A percentile compares a stretch with the other conserved stretches of the same genome.
phyloP scores from a whole-genome alignment of 2,329 filamentous ascomycete genomes.

The Trematosphaeria pertusa region DNA sequence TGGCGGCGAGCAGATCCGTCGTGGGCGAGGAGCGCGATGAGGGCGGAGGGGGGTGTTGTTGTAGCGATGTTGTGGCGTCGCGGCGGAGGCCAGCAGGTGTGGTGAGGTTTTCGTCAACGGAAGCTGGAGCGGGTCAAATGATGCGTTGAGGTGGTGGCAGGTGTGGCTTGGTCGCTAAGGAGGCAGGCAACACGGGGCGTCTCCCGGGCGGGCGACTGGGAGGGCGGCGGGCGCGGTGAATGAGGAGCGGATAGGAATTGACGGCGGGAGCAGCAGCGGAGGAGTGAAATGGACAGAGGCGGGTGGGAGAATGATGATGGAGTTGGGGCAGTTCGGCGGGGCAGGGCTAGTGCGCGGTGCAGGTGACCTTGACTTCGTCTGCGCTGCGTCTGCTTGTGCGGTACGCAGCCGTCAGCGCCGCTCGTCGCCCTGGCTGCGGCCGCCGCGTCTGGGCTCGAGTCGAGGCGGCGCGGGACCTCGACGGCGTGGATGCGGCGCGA shows the following conservation, averaged over 20 bases:
- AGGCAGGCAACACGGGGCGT: conserved; percentile 14
- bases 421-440: too few species aligned
- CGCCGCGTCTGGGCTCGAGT: too few species aligned
- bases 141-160: conserved; percentile 27
- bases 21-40: conserved; percentile 51
- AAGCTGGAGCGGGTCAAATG: conserved; percentile 21
- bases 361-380: background rate
- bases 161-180: conserved; percentile 20
- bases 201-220: background rate
- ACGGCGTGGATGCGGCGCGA: too few species aligned
- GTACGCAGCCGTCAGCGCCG: too few species aligned
- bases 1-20: conserved; percentile 59
- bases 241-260: background rate
- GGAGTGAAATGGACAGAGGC: too few species aligned
- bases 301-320: background rate
- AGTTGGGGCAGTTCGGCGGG: conserved; percentile 2
- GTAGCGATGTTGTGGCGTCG: conserved; percentile 17
- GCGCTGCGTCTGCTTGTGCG: too few species aligned
- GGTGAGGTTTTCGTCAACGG: conserved; percentile 20
- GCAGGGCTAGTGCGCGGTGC: conserved; percentile 2
- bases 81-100: conserved; percentile 12
- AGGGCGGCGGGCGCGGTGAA: background rate
- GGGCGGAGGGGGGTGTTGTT: conserved; percentile 10
- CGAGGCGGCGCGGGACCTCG: too few species aligned
- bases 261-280: background rate